Evolutionary conservation across 495 filamentous ascomycete genomes (phyloP), one percentile per base, ranked within the genome.

Genomic region (Rhypophila decipiens): DNA sequence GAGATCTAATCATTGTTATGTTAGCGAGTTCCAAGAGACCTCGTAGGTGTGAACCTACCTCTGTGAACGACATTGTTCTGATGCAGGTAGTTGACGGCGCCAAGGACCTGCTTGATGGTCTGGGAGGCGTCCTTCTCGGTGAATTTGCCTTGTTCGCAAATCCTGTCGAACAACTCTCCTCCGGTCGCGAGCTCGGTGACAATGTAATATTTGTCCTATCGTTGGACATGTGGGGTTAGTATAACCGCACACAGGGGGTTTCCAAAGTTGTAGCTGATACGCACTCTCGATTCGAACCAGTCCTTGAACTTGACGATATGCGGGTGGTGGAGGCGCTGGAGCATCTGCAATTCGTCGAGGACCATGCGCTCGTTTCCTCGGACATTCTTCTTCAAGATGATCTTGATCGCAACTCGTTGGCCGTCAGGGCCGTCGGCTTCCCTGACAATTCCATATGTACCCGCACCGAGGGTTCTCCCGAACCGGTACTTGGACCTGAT

Each of bases 191-290:
- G 76, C 65, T 99, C 85, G 34, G 93, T 99, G 61, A 99, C 91
- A 56, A 99, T 99, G 67, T 99, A 99, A 72, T 95, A 99, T 74
- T 99, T 99, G 73, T 99, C 93, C 91, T 97, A 59, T n/a, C n/a
- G 37, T 31, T 9, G 23, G 9, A n/a, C 17, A 11, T 3, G 24
- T 39, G 39, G n/a, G 13, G 27, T 53, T 36, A 46, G 50, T 53
- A 15, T 33, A 39, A 24, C 17, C 12, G 22, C 34, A 13, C 39
- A 23, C 52, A 35, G 31, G 21, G 36, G 49, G 27, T 13, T 31
- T 31, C 7, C 7, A 7, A 8, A 3, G 7, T 27, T 22, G 38
- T 38, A 10, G 27, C 12, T 36, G 18, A 17, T 21, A 68, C 74
- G 40, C 62, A 86, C 84, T 59, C 88, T 88, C 38, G 91, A 96